Evolutionary conservation across 139 green algal genomes (phyloP).

Genomic region (Coccomyxa sp.): DNA sequence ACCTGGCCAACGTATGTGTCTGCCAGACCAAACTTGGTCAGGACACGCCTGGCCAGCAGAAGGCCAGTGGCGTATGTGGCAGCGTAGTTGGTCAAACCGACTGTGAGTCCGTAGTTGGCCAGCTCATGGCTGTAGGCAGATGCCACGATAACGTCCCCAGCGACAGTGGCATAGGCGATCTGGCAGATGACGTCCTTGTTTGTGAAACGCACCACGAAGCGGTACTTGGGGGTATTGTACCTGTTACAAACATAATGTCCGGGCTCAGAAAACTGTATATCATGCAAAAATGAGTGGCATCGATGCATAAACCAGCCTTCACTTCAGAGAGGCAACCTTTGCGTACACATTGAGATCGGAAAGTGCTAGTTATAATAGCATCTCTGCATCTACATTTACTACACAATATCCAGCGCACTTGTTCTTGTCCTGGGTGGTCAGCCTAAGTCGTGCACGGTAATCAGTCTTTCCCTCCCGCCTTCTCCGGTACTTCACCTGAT

Average conservation of each 20-base stretch:
- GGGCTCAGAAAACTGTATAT: no score
- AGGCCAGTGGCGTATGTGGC: conserved; percentile 93
- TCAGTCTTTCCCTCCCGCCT: conserved; percentile 89
- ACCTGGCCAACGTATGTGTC: conserved; percentile 76
- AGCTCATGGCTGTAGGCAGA: conserved; percentile 94
- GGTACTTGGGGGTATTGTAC: conserved; percentile 98
- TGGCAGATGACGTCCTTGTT: conserved; percentile 85
- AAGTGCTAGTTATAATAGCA: no score
- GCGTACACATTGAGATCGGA: no score
- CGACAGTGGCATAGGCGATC: conserved; percentile 90
- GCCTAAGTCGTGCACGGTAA: conserved; percentile 86
- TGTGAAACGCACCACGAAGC: conserved; percentile 44
- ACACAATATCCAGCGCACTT: conserved; percentile 53
- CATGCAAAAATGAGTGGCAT: no score
- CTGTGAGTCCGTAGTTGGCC: conserved; percentile 85
- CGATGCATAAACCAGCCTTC: no score
- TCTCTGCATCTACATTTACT: no score
- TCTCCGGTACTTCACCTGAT: conserved; percentile 84
- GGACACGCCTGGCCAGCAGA: conserved; percentile 86
- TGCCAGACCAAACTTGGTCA: conserved; percentile 92
- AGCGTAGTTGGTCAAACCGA: conserved; percentile 96
- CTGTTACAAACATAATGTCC: neutral
- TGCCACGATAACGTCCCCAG: conserved; percentile 85
- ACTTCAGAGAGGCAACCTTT: no score
- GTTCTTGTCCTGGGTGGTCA: conserved; percentile 99